Conservation (phyloP, 768 basidiomycete genomes). For the Tremella mesenterica region DNA sequence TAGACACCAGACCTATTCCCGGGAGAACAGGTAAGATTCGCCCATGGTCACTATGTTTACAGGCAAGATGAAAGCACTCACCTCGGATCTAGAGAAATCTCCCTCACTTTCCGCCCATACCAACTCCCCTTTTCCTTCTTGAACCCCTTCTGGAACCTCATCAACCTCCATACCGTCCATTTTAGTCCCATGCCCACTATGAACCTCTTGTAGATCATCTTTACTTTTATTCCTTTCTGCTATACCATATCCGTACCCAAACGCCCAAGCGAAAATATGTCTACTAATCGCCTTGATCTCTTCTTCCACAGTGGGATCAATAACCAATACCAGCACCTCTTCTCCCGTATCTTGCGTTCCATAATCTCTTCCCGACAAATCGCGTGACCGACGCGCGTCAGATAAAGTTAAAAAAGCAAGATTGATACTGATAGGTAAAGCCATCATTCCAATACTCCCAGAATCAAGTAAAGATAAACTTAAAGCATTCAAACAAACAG, state of each 20-base stretch:
- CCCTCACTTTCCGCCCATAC: constrained; percentile 40
- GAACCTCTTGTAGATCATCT: not conserved
- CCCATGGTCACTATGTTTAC: not conserved
- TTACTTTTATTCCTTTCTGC: not conserved
- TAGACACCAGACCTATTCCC: too few relatives aligned
- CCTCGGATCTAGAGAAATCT: constrained; percentile 20
- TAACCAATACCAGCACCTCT: constrained; percentile 16
- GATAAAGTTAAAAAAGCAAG: constrained; percentile 15
- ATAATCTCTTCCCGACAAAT: too few relatives aligned
- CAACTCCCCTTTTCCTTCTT: constrained; percentile 19
- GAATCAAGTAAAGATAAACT: constrained; percentile 42
- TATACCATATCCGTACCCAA: constrained; percentile 24
- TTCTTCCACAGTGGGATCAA: constrained; percentile 43
- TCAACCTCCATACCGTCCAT: constrained; percentile 12
- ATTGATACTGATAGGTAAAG: constrained; percentile 34
- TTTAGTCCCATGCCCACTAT: not conserved
- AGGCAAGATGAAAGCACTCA: constrained; percentile 4
- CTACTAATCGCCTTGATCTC: constrained; percentile 29
- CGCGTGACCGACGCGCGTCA: too few relatives aligned
- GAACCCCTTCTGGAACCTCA: not conserved
- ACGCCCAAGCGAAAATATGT: constrained; percentile 38
- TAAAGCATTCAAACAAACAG: constrained; percentile 44
- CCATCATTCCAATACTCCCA: constrained; percentile 36
- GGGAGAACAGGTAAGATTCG: too few relatives aligned
- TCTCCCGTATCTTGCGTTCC: too few relatives aligned